Evolutionary conservation across 2,329 filamentous ascomycete species (phyloP).

Genomic region (Fusarium sp.): DNA sequence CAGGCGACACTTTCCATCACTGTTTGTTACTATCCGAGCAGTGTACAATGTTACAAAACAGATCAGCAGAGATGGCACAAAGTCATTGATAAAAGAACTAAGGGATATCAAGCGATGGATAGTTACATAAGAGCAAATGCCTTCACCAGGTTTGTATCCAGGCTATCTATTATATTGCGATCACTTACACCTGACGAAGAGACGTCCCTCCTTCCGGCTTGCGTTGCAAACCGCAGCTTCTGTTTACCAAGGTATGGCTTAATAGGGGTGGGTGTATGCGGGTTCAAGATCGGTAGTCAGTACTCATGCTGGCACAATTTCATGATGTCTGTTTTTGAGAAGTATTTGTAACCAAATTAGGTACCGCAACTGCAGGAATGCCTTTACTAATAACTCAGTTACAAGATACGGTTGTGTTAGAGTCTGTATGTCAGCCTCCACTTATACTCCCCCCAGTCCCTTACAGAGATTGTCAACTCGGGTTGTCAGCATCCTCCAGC

Average conservation of each 20-base stretch:
- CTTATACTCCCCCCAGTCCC: constrained; percentile 7
- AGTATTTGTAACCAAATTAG: background rate
- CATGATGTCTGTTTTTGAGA: background rate
- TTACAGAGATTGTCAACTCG: background rate
- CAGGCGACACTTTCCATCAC: background rate
- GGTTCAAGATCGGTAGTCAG: background rate
- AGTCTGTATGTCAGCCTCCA: constrained; percentile 9
- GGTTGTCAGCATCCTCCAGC: constrained; percentile 6
- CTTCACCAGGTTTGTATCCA: background rate
- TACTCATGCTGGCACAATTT: background rate
- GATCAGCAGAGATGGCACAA: background rate
- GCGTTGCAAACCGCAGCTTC: background rate
- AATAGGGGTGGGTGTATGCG: background rate
- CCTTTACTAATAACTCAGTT: background rate
- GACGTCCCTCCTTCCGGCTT: background rate
- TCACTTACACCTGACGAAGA: background rate
- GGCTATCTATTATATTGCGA: background rate
- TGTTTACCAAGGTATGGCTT: background rate
- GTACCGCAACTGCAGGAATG: background rate
- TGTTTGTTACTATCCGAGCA: constrained; percentile 1
- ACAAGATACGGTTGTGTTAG: background rate
- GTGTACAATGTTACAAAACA: background rate
- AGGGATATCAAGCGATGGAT: background rate
- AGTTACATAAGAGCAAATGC: background rate
- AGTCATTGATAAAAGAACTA: background rate